phyloP scores from a whole-genome alignment of 441 rosid genomes.

The Codiaeum variegatum region DNA sequence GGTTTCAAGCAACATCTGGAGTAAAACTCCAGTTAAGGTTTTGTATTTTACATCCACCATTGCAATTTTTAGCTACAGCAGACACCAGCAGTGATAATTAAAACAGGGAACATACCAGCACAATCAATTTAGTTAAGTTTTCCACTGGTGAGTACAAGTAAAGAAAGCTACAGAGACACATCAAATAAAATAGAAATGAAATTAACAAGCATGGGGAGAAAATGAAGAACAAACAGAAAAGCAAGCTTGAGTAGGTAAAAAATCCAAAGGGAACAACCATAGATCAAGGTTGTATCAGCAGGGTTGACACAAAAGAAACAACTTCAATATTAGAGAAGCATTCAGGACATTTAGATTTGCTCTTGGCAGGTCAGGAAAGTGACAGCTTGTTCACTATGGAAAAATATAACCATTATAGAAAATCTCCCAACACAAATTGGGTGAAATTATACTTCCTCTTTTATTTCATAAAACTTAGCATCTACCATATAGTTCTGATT shows the following conservation, averaged over 20 bases:
- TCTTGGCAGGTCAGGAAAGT: background rate
- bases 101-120: background rate
- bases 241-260: background rate
- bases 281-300: background rate
- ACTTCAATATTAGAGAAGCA: background rate
- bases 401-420: background rate
- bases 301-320: background rate
- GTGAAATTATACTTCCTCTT: background rate
- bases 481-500: background rate
- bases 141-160: background rate
- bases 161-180: background rate
- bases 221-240: background rate
- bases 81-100: background rate
- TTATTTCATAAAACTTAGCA: background rate
- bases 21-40: background rate
- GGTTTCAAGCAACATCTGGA: background rate
- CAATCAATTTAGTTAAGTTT: background rate
- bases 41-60: background rate
- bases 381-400: background rate
- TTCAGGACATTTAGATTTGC: background rate
- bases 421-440: background rate
- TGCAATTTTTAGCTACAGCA: background rate
- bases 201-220: background rate
- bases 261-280: background rate
- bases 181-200: background rate